Evolutionary conservation across 208 protist species (phyloP).

Genomic region (Wallacemonas sp.): DNA sequence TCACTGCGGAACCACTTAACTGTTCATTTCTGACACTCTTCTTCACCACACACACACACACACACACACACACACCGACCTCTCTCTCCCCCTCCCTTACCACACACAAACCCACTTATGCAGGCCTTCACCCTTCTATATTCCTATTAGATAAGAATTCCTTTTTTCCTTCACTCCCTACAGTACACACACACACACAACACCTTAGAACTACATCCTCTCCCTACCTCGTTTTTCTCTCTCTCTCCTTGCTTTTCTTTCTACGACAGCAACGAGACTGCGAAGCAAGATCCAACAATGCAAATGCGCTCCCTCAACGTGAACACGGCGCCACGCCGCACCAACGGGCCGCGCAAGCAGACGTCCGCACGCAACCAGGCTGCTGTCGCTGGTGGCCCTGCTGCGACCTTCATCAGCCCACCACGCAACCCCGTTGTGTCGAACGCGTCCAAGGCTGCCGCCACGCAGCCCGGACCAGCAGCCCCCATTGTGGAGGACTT

Average conservation of each 20-base stretch:
- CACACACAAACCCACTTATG: background rate
- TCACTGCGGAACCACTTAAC: no score
- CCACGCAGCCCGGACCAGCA: constrained; percentile 14
- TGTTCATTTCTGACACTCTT: no score
- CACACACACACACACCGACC: no score
- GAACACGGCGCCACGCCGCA: constrained; percentile 21
- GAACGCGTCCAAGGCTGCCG: constrained; percentile 9
- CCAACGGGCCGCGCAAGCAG: background rate
- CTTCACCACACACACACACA: no score
- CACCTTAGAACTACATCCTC: background rate
- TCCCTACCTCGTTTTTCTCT: background rate
- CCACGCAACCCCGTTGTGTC: constrained; percentile 39
- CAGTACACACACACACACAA: no score
- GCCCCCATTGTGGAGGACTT: constrained; percentile 11
- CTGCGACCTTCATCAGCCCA: constrained; percentile 66
- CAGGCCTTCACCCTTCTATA: background rate
- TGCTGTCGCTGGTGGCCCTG: no score
- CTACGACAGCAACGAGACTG: background rate
- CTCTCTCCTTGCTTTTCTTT: no score
- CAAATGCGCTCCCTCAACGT: constrained; percentile 46
- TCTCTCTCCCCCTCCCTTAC: background rate
- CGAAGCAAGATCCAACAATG: constrained; percentile 24
- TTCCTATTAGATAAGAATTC: constrained; percentile 15
- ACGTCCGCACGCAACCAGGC: no score
- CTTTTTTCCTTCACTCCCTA: constrained; percentile 6